A percentile compares a stretch with the other conserved stretches of the same genome.
phyloP scores from a whole-genome alignment of 2,329 filamentous ascomycete species.

The Beauveria bassiana region DNA sequence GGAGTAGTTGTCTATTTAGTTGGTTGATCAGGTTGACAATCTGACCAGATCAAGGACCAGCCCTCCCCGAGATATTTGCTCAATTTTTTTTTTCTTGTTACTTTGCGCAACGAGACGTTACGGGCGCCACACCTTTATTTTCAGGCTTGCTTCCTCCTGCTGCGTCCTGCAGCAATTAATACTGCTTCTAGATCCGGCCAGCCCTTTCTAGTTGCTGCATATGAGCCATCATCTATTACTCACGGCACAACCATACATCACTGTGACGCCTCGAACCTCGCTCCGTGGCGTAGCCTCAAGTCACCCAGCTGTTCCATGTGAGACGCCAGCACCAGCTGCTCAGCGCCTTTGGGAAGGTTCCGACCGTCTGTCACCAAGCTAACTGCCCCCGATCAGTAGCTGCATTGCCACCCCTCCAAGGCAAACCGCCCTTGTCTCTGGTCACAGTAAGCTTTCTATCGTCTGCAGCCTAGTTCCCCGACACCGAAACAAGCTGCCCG shows the following conservation, averaged over 20 bases:
- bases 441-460: not conserved
- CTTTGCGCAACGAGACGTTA: not conserved
- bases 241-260: not conserved
- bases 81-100: not conserved
- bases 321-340: slow-evolving; percentile 3
- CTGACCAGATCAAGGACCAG: too few relatives aligned
- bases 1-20: not conserved
- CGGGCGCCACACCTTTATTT: not conserved
- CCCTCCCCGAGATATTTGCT: too few relatives aligned
- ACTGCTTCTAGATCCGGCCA: not conserved
- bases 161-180: not conserved
- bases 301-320: slow-evolving; percentile 5
- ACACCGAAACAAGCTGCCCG: not conserved
- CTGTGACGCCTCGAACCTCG: slow-evolving; percentile 2
- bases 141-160: not conserved
- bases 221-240: not conserved
- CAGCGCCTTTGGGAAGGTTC: not conserved
- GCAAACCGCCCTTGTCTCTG: not conserved
- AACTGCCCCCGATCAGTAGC: not conserved
- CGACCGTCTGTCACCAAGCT: not conserved
- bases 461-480: not conserved
- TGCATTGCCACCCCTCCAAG: not conserved
- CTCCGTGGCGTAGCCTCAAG: not conserved
- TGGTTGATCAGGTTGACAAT: not conserved
- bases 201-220: not conserved